These are phyloP conservation scores for Yamadazyma tumulicola DNA, from an alignment of 805 yeast genomes.

Conservation along the genomic window DNA sequence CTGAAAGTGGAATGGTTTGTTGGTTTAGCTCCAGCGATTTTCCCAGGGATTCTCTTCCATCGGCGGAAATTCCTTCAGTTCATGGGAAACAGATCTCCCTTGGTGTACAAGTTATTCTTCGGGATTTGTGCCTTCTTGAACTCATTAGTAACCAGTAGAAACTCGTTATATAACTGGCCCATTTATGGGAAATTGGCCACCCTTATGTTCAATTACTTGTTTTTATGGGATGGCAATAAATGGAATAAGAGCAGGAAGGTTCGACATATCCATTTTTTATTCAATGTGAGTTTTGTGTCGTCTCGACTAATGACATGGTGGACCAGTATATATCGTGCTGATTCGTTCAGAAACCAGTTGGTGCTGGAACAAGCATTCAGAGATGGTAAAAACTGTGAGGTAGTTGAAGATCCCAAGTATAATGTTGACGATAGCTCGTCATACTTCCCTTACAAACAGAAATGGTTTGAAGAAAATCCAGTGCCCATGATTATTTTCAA, in stretches of 20 bases:
- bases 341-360: constrained; percentile 39
- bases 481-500: constrained; percentile 66
- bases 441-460: constrained; percentile 48
- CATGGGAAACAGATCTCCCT: constrained; percentile 50
- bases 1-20: constrained; percentile 62
- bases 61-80: constrained; percentile 58
- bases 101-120: constrained; percentile 50
- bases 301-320: constrained; percentile 90
- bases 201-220: constrained; percentile 79
- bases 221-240: constrained; percentile 78
- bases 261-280: constrained; percentile 72
- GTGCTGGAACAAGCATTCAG: constrained; percentile 28
- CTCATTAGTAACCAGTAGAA: constrained; percentile 59
- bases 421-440: constrained; percentile 34
- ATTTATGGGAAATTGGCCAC: constrained; percentile 66
- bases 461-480: constrained; percentile 47
- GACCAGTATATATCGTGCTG: constrained; percentile 47
- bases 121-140: constrained; percentile 82
- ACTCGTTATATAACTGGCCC: constrained; percentile 30
- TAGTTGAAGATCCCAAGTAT: constrained; percentile 17
- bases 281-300: constrained; percentile 82
- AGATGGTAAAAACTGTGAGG: constrained; percentile 23
- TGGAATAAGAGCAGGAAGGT: constrained; percentile 63
- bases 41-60: constrained; percentile 74
- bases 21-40: constrained; percentile 88